Evolutionary conservation across 208 protist genomes (phyloP).

Genomic region (Chromosphaera perkinsii): DNA sequence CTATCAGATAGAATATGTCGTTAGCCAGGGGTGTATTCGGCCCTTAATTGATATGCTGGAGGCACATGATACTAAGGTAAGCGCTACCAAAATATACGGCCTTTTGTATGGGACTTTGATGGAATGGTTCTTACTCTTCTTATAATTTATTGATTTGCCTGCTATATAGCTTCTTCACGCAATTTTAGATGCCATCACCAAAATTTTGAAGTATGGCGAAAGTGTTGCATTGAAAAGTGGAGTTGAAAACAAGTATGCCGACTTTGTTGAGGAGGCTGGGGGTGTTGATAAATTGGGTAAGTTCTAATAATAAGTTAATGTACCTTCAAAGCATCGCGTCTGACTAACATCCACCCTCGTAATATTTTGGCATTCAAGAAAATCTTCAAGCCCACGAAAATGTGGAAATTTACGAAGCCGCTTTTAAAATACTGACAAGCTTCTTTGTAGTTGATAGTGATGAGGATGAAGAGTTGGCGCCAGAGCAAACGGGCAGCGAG

Average conservation of each 20-base stretch:
- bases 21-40: conserved; percentile 74
- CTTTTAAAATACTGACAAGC: conserved; percentile 76
- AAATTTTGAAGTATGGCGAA: conserved; percentile 72
- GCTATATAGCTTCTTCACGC: too few species aligned
- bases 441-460: conserved; percentile 79
- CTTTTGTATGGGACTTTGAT: too few species aligned
- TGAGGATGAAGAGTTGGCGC: conserved; percentile 12
- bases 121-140: too few species aligned
- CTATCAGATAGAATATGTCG: conserved; percentile 76
- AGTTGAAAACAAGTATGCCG: conserved; percentile 54
- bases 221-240: background rate
- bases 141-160: too few species aligned
- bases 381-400: conserved; percentile 81
- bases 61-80: conserved; percentile 66
- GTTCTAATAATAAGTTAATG: too few species aligned
- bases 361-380: too few species aligned
- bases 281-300: conserved; percentile 85
- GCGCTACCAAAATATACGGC: too few species aligned
- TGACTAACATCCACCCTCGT: too few species aligned
- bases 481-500: background rate
- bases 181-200: conserved; percentile 88
- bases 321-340: too few species aligned
- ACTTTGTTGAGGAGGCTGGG: conserved; percentile 78
- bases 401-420: conserved; percentile 84
- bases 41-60: conserved; percentile 83